Base-by-base conservation (phyloP, 2,329 filamentous ascomycete genomes). In the Fonsecaea nubica region DNA sequence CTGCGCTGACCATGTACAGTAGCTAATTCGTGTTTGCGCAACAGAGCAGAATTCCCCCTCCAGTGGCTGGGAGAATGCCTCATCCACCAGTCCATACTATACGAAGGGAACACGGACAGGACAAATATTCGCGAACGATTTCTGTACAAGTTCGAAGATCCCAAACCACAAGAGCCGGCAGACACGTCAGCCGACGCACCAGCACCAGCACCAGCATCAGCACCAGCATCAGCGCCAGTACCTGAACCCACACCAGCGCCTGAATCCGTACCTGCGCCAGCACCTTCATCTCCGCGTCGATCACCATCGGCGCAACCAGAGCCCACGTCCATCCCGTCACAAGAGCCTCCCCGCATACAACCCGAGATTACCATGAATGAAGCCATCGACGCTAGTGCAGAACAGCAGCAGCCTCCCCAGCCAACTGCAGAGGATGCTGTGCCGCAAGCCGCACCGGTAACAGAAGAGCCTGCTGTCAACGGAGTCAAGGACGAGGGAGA, bases 1-100 rank as follows among this genome's bases (percentile, higher is more conserved):
- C 45, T 50, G 45, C 18, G 18, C 18, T 12, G 15, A 9, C 4
- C 8, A 25, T 50, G 10, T 21, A 25, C 25, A 25, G 25, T 25
- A 25, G 45, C 45, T 50, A 25, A 50, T 50, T 50, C 45, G 18
- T 10, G 1, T 45, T 62, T 9, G 32, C 25, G 21, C 13, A 54
- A 42, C 13, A 73, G 72, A 61, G 69, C 72, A 33, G 65, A 73
- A 58, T 73, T 68, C 56, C 72, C 72, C 33, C 66, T 73, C 7
- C 72, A 72, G 61, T 73, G 72, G 72, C 72, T 73, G 12, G 72
- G 72, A 63, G 72, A 73, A 68, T 71, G 69, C 36, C 72, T 73
- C 4, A 73, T 73, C 50, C 66, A 71, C 53, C 72, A 73, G 54
- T 72, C 71, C 8, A 70, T 72, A 25, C 61, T 70, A 13, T 72